phyloP scores from a whole-genome alignment of 345 rosid genomes.

The Mangifera indica region DNA sequence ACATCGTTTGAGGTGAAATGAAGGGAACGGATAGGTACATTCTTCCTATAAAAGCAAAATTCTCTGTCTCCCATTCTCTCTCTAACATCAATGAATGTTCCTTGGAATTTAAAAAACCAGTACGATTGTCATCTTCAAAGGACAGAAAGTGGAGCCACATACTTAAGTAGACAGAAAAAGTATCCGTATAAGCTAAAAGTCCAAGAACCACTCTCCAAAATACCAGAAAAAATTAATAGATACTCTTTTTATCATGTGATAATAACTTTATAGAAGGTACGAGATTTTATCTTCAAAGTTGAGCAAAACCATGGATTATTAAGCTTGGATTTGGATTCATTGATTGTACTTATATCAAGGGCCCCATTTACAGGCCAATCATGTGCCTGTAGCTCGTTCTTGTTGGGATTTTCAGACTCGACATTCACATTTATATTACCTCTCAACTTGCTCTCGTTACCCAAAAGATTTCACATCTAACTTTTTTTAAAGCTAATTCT shows the following conservation, averaged over 20 bases:
- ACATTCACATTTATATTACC: slow-evolving; percentile 23
- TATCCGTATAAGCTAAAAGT: slow-evolving; percentile 14
- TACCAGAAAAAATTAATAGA: slow-evolving; percentile 3
- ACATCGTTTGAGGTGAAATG: slow-evolving; percentile 26
- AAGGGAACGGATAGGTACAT: slow-evolving; percentile 23
- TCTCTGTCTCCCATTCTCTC: background rate
- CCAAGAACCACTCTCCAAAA: slow-evolving; percentile 16
- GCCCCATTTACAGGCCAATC: slow-evolving; percentile 30
- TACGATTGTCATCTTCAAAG: slow-evolving; percentile 9
- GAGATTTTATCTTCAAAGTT: background rate
- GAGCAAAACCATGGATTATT: slow-evolving; percentile 8
- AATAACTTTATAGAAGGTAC: background rate
- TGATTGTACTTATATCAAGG: background rate
- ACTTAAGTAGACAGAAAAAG: slow-evolving; percentile 19
- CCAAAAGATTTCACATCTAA: too few relatives aligned
- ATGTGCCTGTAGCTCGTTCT: slow-evolving; percentile 34
- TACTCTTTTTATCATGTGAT: background rate
- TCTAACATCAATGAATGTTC: slow-evolving; percentile 3
- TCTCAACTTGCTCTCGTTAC: background rate
- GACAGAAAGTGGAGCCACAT: slow-evolving; percentile 21
- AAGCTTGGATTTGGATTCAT: background rate
- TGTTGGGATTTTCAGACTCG: slow-evolving; percentile 33
- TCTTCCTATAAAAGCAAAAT: background rate
- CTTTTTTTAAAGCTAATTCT: too few relatives aligned
- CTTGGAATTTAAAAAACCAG: slow-evolving; percentile 10